phyloP scores from a whole-genome alignment of 257 asterid species.

The Misopates orontium region DNA sequence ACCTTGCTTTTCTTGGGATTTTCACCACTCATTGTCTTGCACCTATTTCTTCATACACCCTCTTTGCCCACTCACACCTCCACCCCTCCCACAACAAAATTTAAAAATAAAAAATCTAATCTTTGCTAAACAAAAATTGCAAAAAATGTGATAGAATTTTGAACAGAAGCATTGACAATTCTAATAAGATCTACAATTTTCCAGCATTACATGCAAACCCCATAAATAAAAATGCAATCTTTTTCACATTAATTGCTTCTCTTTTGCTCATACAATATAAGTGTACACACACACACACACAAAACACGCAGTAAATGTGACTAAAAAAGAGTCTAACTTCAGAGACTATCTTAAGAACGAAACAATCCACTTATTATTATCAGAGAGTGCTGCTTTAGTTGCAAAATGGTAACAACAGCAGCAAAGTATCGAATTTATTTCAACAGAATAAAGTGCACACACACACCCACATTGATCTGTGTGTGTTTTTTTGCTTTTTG shows the following conservation, averaged over 20 bases:
- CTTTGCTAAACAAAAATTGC: constrained; percentile 4
- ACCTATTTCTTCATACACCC: constrained; percentile 70
- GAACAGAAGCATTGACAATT: neutral
- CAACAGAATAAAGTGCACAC: constrained; percentile 76
- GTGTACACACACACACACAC: neutral
- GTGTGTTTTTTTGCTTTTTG: constrained; percentile 27
- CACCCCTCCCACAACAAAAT: constrained; percentile 33
- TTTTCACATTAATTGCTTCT: constrained; percentile 17
- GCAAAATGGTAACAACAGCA: constrained; percentile 51
- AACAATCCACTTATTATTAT: too few species aligned
- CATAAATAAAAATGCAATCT: constrained; percentile 25
- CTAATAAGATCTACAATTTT: constrained; percentile 13
- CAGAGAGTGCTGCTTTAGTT: too few species aligned
- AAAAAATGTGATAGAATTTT: too few species aligned
- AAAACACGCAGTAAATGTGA: constrained; percentile 10
- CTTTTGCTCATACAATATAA: constrained; percentile 14
- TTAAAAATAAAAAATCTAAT: constrained; percentile 15
- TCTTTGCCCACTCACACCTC: constrained; percentile 29
- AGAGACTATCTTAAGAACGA: constrained; percentile 27
- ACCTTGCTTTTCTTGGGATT: constrained; percentile 89
- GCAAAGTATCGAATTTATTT: constrained; percentile 54
- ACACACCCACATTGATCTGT: constrained; percentile 31
- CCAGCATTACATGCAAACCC: constrained; percentile 21
- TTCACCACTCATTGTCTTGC: constrained; percentile 86
- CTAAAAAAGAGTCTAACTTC: constrained; percentile 13